phyloP scores from a whole-genome alignment of 1,284 basidiomycete genomes.

The Ganoderma sinense region DNA sequence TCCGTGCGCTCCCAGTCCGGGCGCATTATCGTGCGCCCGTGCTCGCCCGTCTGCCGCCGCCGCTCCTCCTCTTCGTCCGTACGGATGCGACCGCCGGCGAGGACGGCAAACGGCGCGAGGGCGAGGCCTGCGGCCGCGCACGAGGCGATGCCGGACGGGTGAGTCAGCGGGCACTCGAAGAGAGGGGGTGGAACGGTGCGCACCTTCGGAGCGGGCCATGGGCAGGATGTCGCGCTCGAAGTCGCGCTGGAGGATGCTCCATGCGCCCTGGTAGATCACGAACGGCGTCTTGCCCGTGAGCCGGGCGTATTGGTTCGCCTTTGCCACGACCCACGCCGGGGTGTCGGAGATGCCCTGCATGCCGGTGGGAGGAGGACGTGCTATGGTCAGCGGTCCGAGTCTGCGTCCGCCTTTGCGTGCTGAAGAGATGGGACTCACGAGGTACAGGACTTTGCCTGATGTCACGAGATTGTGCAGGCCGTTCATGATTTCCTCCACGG shows the following conservation, averaged over 20 bases:
- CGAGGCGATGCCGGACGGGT: too few relatives aligned
- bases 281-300: slow-evolving; percentile 57
- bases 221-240: slow-evolving; percentile 55
- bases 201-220: slow-evolving; percentile 53
- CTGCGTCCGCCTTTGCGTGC: too few relatives aligned
- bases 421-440: slow-evolving; percentile 33
- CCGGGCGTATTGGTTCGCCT: slow-evolving; percentile 40
- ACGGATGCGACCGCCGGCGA: slow-evolving; percentile 56
- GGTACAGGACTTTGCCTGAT: slow-evolving; percentile 52
- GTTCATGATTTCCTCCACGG: slow-evolving; percentile 57
- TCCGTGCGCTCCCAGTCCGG: slow-evolving; percentile 50
- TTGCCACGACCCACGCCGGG: slow-evolving; percentile 40
- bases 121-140: slow-evolving; percentile 51
- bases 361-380: too few relatives aligned
- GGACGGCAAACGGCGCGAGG: slow-evolving; percentile 58
- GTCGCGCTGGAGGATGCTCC: slow-evolving; percentile 51
- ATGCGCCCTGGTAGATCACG: slow-evolving; percentile 60
- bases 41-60: slow-evolving; percentile 50
- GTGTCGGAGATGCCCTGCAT: slow-evolving; percentile 39
- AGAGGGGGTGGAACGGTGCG: too few relatives aligned
- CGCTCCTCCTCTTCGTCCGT: slow-evolving; percentile 55
- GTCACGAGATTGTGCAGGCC: slow-evolving; percentile 50
- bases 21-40: slow-evolving; percentile 41
- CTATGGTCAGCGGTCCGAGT: not conserved
- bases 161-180: too few relatives aligned